Percentiles rank a stretch among this genome's conserved stretches.
These are phyloP conservation scores for Phaeosphaeria sp. DNA, from an alignment of 2,329 filamentous ascomycete species.

Conservation along the genomic window DNA sequence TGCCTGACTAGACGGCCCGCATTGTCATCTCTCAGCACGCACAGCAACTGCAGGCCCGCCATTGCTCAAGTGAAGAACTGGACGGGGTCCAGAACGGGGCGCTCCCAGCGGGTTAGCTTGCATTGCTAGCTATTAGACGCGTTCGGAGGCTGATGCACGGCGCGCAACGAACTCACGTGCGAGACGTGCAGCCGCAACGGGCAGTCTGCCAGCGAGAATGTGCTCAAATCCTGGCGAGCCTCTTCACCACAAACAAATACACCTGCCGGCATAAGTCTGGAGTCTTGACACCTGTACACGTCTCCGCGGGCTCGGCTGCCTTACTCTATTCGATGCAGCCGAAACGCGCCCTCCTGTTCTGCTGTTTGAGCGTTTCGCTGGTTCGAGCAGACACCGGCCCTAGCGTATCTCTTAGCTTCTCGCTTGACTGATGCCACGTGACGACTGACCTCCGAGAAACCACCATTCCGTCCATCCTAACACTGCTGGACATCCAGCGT, in stretches of 20 bases:
- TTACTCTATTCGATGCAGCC: not conserved
- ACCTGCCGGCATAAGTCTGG: not conserved
- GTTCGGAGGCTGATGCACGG: not conserved
- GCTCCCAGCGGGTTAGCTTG: not conserved
- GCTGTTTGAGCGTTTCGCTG: not conserved
- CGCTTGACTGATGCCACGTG: conserved; percentile 21
- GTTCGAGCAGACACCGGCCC: not conserved
- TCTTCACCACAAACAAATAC: not conserved
- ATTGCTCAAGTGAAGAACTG: not conserved
- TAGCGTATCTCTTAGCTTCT: not conserved
- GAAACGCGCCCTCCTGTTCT: not conserved
- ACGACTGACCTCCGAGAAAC: conserved; percentile 16
- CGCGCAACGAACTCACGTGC: not conserved
- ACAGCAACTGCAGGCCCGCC: not conserved
- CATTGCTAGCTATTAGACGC: not conserved
- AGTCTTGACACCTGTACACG: not conserved
- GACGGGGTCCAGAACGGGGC: not conserved
- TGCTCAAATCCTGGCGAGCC: not conserved
- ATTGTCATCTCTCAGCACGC: not conserved
- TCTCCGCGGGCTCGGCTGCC: not conserved
- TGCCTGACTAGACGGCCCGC: conserved; percentile 28
- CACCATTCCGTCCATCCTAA: conserved; percentile 24
- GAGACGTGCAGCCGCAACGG: not conserved
- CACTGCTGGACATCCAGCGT: conserved; percentile 27
- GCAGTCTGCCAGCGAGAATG: no score